Conservation (phyloP, 805 yeast genomes). For the Maudiozyma serrabonitensis region DNA sequence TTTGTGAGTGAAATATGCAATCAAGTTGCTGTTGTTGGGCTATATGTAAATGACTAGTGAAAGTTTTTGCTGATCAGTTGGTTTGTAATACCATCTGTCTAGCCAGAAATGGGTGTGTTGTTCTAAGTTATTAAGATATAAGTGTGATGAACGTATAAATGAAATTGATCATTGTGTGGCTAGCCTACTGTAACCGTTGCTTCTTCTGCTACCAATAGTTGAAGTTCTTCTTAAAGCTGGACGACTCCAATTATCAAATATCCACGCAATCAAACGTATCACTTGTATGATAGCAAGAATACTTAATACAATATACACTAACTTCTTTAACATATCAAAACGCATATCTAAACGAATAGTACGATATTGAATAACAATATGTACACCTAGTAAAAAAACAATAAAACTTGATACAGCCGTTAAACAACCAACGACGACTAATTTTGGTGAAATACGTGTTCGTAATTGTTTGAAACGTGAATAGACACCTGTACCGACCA, state of each 20-base stretch:
- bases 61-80: no score
- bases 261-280: conserved; percentile 5
- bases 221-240: not conserved
- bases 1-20: no score
- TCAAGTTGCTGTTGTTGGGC: no score
- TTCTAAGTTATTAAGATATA: no score
- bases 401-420: conserved; percentile 20
- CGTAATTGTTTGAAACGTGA: not conserved
- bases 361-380: conserved; percentile 29
- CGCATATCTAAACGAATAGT: conserved; percentile 21
- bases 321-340: conserved; percentile 9
- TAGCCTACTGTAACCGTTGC: not conserved
- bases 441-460: not conserved
- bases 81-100: no score
- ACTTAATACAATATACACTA: conserved; percentile 12
- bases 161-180: not conserved
- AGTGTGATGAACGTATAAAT: no score
- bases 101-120: no score
- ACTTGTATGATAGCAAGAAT: conserved; percentile 9
- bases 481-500: conserved; percentile 9
- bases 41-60: no score
- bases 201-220: not conserved
- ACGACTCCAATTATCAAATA: conserved; percentile 1
- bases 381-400: conserved; percentile 29
- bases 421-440: conserved; percentile 12